Evolutionary conservation across 2,329 filamentous ascomycete genomes (phyloP), one percentile per base, ranked within the genome.

Genomic region (Bretziella fagacearum): DNA sequence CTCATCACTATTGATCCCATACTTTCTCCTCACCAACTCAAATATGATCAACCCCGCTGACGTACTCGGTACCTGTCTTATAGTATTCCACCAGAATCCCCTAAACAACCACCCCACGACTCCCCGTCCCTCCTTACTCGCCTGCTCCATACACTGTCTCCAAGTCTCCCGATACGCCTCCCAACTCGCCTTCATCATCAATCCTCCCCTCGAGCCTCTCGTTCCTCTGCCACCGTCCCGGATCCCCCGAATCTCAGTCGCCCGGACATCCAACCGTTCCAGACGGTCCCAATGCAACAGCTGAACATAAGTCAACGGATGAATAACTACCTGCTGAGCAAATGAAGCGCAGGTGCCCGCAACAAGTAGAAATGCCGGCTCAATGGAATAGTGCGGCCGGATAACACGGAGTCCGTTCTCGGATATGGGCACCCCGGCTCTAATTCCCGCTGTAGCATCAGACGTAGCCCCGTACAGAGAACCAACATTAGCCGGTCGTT

Each of bases 1-100:
- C 55, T 71, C 70, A 43, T 80, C 77, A 15, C 67, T 67, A 2
- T 71, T 69, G 49, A 73, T 66, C 1, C 77, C 78, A 54, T 84
- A 86, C 61, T 83, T 84, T 29, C 81, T 67, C 48, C 82, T 66
- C 30, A 85, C 75, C 37, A 87, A 58, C 62, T 87, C 82, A 58
- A 87, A 87, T 17, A 84, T 82, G 54, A 87, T 83, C 50, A 87
- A 58, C 0, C 81, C 82, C 0, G 81, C 81, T 51, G 77, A 81
- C 2, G 82, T 86, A 57, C 79, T 83, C 0, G 82, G 82, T 2
- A 84, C 79, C 60, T 85, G 81, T 4, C 79, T 67, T 45, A 85
- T 70, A 1, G 81, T 81, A 46, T 71, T 78, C 71, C 73, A 74
- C 68, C 80, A 76, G 58, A 86, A 85, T 10, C 77, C 79, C 4